A percentile compares a stretch with the other conserved stretches of the same genome.
Evolutionary conservation across 2,329 filamentous ascomycete species (phyloP).

Genomic region (Rutstroemia sydowiana): DNA sequence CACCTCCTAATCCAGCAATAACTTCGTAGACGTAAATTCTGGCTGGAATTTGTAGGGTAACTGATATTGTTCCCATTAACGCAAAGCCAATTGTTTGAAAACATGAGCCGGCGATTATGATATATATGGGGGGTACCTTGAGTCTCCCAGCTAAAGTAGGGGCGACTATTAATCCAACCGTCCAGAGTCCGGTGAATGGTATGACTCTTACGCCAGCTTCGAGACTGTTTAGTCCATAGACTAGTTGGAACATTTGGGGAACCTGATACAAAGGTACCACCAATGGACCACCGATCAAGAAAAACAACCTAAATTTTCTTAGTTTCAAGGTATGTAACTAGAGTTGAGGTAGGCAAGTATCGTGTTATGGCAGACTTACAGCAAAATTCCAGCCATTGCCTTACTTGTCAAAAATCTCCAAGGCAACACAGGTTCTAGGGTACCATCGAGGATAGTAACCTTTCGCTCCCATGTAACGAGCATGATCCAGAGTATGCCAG

Average conservation of each 20-base stretch:
- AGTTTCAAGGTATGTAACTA: neutral
- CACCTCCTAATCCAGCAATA: neutral
- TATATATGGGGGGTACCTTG: neutral
- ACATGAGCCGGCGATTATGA: neutral
- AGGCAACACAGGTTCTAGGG: slow-evolving; percentile 15
- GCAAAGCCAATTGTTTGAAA: neutral
- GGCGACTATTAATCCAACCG: neutral
- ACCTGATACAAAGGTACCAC: neutral
- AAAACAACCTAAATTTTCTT: neutral
- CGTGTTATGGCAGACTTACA: too few relatives aligned
- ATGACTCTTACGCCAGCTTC: neutral
- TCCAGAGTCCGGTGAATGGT: neutral
- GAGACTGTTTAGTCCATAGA: neutral
- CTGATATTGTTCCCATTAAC: neutral
- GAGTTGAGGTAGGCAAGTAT: too few relatives aligned
- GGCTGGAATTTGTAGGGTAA: neutral
- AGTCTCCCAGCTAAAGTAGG: neutral
- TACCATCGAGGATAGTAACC: slow-evolving; percentile 4
- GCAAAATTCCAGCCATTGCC: slow-evolving; percentile 9
- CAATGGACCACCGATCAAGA: neutral
- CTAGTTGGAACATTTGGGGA: neutral
- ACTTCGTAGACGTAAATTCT: neutral
- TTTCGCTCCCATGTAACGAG: slow-evolving; percentile 30
- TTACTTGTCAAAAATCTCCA: slow-evolving; percentile 12
- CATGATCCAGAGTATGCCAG: slow-evolving; percentile 24